Percentiles rank a stretch among this genome's conserved stretches.
These are phyloP conservation scores for Colletotrichum karsti DNA, from an alignment of 2,329 filamentous ascomycete genomes.

Conservation along the genomic window DNA sequence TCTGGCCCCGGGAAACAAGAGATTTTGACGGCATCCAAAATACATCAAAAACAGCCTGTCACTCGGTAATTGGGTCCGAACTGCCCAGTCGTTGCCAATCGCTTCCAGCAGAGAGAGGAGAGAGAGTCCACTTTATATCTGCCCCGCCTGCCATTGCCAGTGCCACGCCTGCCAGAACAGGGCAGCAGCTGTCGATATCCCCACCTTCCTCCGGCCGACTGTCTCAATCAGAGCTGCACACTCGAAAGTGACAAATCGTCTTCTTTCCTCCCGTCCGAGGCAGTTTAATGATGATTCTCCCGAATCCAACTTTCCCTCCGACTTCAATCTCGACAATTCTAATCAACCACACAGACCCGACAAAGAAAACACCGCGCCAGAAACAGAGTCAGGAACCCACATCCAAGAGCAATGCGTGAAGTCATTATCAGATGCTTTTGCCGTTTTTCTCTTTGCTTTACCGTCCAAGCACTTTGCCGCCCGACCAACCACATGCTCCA, in stretches of 20 bases:
- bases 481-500: slow-evolving; percentile 6
- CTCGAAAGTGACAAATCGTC: neutral
- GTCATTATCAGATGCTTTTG: slow-evolving; percentile 29
- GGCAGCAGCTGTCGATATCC: neutral
- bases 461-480: slow-evolving; percentile 21
- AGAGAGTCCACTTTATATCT: neutral
- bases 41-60: slow-evolving; percentile 10
- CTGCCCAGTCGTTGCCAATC: slow-evolving; percentile 24
- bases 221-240: neutral
- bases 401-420: slow-evolving; percentile 15
- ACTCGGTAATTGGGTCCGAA: slow-evolving; percentile 24
- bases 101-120: neutral
- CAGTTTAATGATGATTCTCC: slow-evolving; percentile 4
- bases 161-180: no score
- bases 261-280: neutral
- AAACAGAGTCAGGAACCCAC: slow-evolving; percentile 5
- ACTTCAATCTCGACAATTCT: neutral
- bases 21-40: slow-evolving; percentile 19
- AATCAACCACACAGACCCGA: neutral
- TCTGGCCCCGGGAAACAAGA: slow-evolving; percentile 9
- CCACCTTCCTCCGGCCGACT: neutral
- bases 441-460: slow-evolving; percentile 22
- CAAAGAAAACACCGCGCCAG: neutral
- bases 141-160: no score
- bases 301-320: neutral